Evolutionary conservation across 139 green algal genomes (phyloP).

Genomic region (Deuterostichococcus epilithicus): DNA sequence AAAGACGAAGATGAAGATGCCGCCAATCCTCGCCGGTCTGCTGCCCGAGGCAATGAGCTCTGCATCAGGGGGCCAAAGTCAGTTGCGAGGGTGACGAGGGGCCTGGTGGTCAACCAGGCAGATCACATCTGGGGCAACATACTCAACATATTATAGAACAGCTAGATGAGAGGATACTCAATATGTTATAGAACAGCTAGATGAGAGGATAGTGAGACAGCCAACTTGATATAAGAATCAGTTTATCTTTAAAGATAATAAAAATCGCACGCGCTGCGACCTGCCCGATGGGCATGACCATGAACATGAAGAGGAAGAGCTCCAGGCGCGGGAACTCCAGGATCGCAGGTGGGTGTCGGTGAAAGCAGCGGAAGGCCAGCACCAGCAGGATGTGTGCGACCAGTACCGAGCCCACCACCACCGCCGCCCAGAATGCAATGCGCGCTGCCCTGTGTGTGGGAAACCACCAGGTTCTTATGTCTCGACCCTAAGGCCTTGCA

Average conservation of each 20-base stretch:
- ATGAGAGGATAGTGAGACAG: too few relatives aligned
- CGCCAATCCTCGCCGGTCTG: too few relatives aligned
- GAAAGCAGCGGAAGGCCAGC: not conserved
- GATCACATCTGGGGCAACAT: too few relatives aligned
- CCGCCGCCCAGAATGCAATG: not conserved
- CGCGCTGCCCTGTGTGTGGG: not conserved
- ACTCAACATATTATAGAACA: not conserved
- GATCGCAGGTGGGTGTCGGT: not conserved
- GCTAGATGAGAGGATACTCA: too few relatives aligned
- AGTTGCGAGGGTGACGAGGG: too few relatives aligned
- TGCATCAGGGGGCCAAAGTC: not conserved
- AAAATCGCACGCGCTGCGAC: not conserved
- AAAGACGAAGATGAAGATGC: not conserved
- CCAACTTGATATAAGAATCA: too few relatives aligned
- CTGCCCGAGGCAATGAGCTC: not conserved
- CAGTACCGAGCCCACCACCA: not conserved
- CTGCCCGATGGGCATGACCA: not conserved
- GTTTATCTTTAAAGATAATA: not conserved
- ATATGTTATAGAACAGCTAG: not conserved
- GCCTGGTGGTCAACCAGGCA: too few relatives aligned
- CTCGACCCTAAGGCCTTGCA: too few relatives aligned
- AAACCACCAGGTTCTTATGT: too few relatives aligned
- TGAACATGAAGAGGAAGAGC: not conserved
- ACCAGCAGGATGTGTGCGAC: not conserved
- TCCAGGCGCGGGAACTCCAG: not conserved